Percentiles rank a stretch among this genome's conserved stretches.
Conservation (phyloP, 768 basidiomycete species). For the Panus rudis region DNA sequence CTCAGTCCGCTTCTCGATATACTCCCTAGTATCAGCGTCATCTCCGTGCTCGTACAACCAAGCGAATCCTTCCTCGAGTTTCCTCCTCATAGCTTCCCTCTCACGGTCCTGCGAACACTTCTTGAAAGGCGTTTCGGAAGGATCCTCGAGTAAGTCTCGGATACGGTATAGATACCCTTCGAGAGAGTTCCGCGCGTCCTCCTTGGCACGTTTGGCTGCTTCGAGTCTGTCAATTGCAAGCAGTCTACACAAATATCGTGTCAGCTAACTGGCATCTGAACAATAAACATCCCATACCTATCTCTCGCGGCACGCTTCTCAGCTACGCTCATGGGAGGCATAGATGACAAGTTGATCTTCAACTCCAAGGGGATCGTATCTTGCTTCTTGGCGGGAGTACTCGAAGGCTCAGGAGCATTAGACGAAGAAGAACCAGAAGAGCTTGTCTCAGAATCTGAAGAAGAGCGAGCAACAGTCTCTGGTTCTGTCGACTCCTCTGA, state of each 20-base stretch:
- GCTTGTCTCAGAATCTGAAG: constrained; percentile 14
- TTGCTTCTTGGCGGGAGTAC: constrained; percentile 35
- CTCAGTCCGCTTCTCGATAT: constrained; percentile 68
- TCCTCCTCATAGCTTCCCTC: constrained; percentile 53
- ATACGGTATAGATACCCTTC: constrained; percentile 93
- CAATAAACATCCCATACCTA: constrained; percentile 44
- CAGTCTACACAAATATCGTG: constrained; percentile 45
- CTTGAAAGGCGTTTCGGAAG: constrained; percentile 68
- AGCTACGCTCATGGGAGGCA: constrained; percentile 68
- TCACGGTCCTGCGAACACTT: constrained; percentile 77
- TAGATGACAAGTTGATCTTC: constrained; percentile 52
- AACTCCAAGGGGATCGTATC: constrained; percentile 66
- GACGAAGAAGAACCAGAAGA: constrained; percentile 25
- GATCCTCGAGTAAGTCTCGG: constrained; percentile 72
- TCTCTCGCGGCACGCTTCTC: constrained; percentile 70
- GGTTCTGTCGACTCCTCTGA: constrained; percentile 29
- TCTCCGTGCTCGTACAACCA: constrained; percentile 89
- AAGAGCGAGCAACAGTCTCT: constrained; percentile 22
- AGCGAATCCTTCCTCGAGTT: constrained; percentile 63
- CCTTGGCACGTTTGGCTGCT: constrained; percentile 64
- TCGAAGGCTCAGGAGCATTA: constrained; percentile 22
- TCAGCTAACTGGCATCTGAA: neutral
- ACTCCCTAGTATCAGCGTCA: constrained; percentile 64
- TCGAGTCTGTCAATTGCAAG: constrained; percentile 75
- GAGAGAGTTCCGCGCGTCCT: constrained; percentile 86